Evolutionary conservation across 2,329 filamentous ascomycete genomes (phyloP).

Genomic region (Penicillium corylophilum): DNA sequence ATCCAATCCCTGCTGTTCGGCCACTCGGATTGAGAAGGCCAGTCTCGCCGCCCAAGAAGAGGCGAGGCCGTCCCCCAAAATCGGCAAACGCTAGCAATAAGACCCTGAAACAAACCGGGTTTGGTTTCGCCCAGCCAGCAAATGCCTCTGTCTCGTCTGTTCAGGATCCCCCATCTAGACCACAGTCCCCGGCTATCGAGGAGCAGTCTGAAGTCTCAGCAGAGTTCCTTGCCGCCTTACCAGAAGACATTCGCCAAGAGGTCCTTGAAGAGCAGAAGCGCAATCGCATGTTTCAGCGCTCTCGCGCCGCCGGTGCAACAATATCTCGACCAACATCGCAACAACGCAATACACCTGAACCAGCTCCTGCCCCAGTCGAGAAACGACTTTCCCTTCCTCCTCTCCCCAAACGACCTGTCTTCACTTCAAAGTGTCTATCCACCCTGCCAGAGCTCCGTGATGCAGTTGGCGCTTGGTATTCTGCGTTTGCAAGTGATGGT

Average conservation of each 20-base stretch:
- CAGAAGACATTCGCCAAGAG: conserved; percentile 75
- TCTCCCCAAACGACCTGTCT: conserved; percentile 56
- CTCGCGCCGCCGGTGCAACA: conserved; percentile 38
- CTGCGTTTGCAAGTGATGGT: conserved; percentile 67
- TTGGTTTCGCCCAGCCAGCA: conserved; percentile 48
- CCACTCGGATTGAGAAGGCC: conserved; percentile 43
- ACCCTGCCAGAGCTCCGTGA: conserved; percentile 64
- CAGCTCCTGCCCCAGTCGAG: conserved; percentile 16
- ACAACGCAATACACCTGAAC: conserved; percentile 14
- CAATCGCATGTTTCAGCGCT: conserved; percentile 57
- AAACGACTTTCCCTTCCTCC: conserved; percentile 46
- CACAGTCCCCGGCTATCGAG: conserved; percentile 31
- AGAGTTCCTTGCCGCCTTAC: conserved; percentile 77
- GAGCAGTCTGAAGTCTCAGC: conserved; percentile 53
- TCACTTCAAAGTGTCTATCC: conserved; percentile 60
- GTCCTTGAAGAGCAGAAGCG: conserved; percentile 72
- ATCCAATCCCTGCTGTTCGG: conserved; percentile 38
- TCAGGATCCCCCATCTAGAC: conserved; percentile 16
- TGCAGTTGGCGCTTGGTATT: conserved; percentile 74
- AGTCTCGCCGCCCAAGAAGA: conserved; percentile 67
- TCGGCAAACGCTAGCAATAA: conserved; percentile 54
- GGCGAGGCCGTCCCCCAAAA: conserved; percentile 53
- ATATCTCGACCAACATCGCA: conserved; percentile 26
- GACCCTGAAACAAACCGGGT: conserved; percentile 71
- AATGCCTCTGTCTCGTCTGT: conserved; percentile 12